Conservation (phyloP, 495 filamentous ascomycete genomes). For the Choiromyces venosus region DNA sequence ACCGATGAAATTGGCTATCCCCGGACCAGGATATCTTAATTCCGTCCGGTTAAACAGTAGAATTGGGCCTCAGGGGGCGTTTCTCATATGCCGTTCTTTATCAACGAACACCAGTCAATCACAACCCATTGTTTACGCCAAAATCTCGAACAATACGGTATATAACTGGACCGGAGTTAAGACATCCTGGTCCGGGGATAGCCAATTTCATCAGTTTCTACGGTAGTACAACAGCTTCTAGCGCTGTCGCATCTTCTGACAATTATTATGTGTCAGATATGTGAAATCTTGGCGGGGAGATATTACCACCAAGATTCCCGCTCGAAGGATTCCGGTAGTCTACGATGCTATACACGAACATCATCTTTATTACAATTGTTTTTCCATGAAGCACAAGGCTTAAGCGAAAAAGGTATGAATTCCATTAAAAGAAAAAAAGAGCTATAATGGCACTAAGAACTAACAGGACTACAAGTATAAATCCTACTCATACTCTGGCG, state of each 20-base stretch:
- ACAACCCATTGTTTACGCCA: too few relatives aligned
- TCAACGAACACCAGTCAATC: too few relatives aligned
- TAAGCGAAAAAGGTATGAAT: not conserved
- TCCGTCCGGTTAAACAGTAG: too few relatives aligned
- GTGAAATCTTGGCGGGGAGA: not conserved
- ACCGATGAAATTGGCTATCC: too few relatives aligned
- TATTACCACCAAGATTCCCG: not conserved
- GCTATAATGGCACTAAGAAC: not conserved
- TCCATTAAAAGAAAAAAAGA: not conserved
- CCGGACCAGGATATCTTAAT: too few relatives aligned
- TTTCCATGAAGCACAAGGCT: not conserved
- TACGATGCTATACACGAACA: not conserved
- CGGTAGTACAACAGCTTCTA: too few relatives aligned
- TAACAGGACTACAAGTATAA: not conserved
- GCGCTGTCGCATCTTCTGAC: not conserved
- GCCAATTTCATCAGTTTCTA: too few relatives aligned
- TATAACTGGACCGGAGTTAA: too few relatives aligned
- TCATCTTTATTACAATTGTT: not conserved
- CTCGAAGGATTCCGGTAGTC: not conserved
- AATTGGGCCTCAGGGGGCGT: too few relatives aligned
- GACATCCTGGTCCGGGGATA: too few relatives aligned
- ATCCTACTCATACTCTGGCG: conserved; percentile 11
- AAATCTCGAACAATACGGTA: too few relatives aligned
- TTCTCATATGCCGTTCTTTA: too few relatives aligned
- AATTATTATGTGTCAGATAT: conserved; percentile 1